phyloP scores from a whole-genome alignment of 2,329 filamentous ascomycete genomes.

The Pseudogymnoascus sp. region DNA sequence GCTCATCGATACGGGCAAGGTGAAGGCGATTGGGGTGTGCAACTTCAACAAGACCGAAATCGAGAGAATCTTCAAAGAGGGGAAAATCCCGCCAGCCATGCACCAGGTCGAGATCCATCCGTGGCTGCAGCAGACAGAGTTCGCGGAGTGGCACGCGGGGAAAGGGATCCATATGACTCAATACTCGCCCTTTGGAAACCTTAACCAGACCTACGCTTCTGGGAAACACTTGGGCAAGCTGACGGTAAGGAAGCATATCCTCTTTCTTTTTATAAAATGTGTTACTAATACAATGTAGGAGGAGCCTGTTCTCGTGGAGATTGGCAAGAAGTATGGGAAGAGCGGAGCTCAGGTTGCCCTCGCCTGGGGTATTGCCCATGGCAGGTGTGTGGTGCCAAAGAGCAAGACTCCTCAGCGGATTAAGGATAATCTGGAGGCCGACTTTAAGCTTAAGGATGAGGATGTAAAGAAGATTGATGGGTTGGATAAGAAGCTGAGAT shows the following conservation, averaged over 20 bases:
- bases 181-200: slow-evolving; percentile 49
- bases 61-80: slow-evolving; percentile 34
- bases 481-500: slow-evolving; percentile 54
- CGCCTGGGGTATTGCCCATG: slow-evolving; percentile 50
- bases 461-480: slow-evolving; percentile 46
- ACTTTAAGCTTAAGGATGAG: slow-evolving; percentile 51
- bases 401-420: slow-evolving; percentile 53
- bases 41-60: slow-evolving; percentile 47
- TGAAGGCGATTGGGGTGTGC: slow-evolving; percentile 53
- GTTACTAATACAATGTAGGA: slow-evolving; percentile 27
- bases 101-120: slow-evolving; percentile 53
- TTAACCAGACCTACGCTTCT: slow-evolving; percentile 55
- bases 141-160: slow-evolving; percentile 38
- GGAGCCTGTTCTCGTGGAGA: slow-evolving; percentile 46
- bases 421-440: slow-evolving; percentile 55
- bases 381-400: slow-evolving; percentile 58
- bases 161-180: slow-evolving; percentile 38
- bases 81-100: slow-evolving; percentile 44
- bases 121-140: slow-evolving; percentile 43
- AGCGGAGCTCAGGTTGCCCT: slow-evolving; percentile 52
- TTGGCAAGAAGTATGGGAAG: slow-evolving; percentile 49
- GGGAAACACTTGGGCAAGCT: slow-evolving; percentile 46
- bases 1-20: slow-evolving; percentile 44
- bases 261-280: not conserved
- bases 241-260: slow-evolving; percentile 19